phyloP scores from a whole-genome alignment of 2,329 filamentous ascomycete genomes.

The Aspergillus piperis region DNA sequence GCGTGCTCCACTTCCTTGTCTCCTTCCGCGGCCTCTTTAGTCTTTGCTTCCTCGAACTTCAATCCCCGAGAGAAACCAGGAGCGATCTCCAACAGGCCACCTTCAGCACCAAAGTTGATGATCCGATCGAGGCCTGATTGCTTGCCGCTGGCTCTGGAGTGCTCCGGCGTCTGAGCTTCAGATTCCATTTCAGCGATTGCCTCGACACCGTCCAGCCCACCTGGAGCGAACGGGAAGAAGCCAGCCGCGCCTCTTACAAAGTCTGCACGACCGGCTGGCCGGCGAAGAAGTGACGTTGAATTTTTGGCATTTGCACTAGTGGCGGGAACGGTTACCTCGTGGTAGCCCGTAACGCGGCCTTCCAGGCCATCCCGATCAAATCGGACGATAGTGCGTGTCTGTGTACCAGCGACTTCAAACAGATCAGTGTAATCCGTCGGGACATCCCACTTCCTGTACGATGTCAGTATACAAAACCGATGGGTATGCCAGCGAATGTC shows the following conservation, averaged over 20 bases:
- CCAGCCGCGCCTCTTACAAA: conserved; percentile 91
- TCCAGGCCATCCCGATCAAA: conserved; percentile 91
- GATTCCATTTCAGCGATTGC: conserved; percentile 82
- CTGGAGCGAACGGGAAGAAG: conserved; percentile 91
- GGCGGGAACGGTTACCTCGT: conserved; percentile 87
- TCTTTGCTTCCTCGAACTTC: conserved; percentile 65
- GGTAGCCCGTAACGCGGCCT: conserved; percentile 88
- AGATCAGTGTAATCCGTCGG: conserved; percentile 78
- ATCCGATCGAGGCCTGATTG: conserved; percentile 71
- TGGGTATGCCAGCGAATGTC: background rate
- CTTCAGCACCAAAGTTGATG: conserved; percentile 77
- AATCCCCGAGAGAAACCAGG: conserved; percentile 82
- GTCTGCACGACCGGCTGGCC: conserved; percentile 81
- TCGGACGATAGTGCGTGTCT: conserved; percentile 90
- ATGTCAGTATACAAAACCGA: background rate
- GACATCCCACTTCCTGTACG: conserved; percentile 70
- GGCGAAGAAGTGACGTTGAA: conserved; percentile 83
- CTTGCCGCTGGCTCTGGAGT: conserved; percentile 39
- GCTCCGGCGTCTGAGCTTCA: conserved; percentile 60
- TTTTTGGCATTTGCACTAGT: conserved; percentile 91
- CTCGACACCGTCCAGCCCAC: conserved; percentile 83
- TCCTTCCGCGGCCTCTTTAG: conserved; percentile 59
- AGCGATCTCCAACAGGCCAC: conserved; percentile 75
- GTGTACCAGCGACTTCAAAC: conserved; percentile 84
- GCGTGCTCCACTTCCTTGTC: conserved; percentile 70